Percentiles rank a stretch among this genome's conserved stretches.
These are phyloP conservation scores for Nannizziopsis barbatae DNA, from an alignment of 2,329 filamentous ascomycete species.

Conservation along the genomic window DNA sequence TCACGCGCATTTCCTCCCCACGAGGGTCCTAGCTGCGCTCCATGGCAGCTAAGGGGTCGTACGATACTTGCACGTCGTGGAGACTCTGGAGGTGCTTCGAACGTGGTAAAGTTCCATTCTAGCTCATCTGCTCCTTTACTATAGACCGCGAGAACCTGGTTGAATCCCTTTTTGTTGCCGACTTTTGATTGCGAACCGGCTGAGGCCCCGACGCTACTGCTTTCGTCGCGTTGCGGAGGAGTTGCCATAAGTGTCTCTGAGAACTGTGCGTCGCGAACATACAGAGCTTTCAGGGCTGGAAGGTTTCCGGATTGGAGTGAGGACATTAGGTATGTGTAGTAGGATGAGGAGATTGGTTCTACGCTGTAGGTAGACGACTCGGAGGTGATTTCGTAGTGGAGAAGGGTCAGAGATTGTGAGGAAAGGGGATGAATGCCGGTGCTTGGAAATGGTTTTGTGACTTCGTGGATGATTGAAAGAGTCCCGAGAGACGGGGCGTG, in stretches of 20 bases:
- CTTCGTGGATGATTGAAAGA: conserved; percentile 46
- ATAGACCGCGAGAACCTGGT: conserved; percentile 50
- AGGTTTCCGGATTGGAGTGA: conserved; percentile 67
- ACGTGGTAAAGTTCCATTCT: conserved; percentile 56
- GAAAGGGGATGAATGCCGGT: conserved; percentile 51
- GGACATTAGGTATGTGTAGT: conserved; percentile 77
- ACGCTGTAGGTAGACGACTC: conserved; percentile 46
- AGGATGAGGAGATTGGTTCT: conserved; percentile 45
- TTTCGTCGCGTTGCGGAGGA: conserved; percentile 49
- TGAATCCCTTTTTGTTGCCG: conserved; percentile 29
- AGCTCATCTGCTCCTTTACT: conserved; percentile 56
- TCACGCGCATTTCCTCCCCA: conserved; percentile 51
- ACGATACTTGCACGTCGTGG: conserved; percentile 29
- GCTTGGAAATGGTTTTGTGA: conserved; percentile 47
- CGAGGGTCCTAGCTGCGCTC: conserved; percentile 40
- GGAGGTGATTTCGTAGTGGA: conserved; percentile 71
- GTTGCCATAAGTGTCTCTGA: conserved; percentile 66
- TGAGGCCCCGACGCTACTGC: conserved; percentile 22
- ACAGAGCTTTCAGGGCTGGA: conserved; percentile 62
- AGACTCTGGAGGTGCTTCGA: conserved; percentile 38
- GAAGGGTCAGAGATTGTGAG: conserved; percentile 56
- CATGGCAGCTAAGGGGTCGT: conserved; percentile 39
- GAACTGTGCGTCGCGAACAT: conserved; percentile 76
- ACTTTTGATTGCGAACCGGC: conserved; percentile 19
- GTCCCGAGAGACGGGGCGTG: conserved; percentile 32